Evolutionary conservation across 2,329 filamentous ascomycete species (phyloP).

Genomic region (Clonostachys rosea): DNA sequence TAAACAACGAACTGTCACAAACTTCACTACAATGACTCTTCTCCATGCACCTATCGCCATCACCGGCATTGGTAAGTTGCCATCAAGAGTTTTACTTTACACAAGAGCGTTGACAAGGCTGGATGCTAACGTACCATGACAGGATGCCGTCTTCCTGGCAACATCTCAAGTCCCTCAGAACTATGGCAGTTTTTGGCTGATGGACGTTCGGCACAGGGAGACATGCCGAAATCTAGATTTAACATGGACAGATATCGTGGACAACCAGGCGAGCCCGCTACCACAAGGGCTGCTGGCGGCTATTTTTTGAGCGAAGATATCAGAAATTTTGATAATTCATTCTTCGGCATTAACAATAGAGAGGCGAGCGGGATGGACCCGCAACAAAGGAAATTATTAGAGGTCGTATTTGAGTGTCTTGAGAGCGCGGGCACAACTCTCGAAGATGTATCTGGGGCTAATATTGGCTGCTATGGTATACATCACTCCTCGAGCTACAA

Average conservation of each 20-base stretch:
- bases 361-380: conserved; percentile 6
- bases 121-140: background rate
- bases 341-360: conserved; percentile 4
- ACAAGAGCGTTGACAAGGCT: too few relatives aligned
- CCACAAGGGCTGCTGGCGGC: background rate
- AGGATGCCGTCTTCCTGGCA: conserved; percentile 4
- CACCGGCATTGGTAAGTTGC: too few relatives aligned
- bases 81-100: too few relatives aligned
- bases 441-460: conserved; percentile 1
- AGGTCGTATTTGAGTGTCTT: conserved; percentile 11
- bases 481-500: too few relatives aligned
- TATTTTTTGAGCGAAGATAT: conserved; percentile 4
- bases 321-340: conserved; percentile 3
- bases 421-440: conserved; percentile 10
- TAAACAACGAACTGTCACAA: too few relatives aligned
- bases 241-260: conserved; percentile 1
- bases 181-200: conserved; percentile 10
- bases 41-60: too few relatives aligned
- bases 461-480: background rate
- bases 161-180: conserved; percentile 2
- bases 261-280: background rate
- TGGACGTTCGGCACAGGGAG: conserved; percentile 2
- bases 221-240: conserved; percentile 1
- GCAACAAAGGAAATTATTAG: conserved; percentile 10
- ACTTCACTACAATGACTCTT: too few relatives aligned